Base-by-base conservation (phyloP, 2,329 filamentous ascomycete genomes). In the Colletotrichum costaricense region DNA sequence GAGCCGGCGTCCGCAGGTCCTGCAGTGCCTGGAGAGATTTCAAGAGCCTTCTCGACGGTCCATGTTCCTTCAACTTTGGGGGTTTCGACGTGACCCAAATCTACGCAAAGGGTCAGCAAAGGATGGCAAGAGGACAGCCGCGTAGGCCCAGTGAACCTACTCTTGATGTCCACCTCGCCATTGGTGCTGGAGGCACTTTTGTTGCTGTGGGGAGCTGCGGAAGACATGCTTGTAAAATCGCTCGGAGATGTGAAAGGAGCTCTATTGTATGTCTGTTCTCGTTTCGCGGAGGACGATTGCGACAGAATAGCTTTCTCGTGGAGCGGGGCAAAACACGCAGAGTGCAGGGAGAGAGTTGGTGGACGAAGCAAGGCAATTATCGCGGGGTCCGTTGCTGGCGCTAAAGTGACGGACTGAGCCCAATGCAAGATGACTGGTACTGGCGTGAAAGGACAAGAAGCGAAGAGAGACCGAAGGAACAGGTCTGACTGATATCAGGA, bases 1-100 rank as follows among this genome's bases (percentile, higher is more conserved):
- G 95, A 97, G 73, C 86, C 82, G 8, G 93, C 89, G 69, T 90
- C 87, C 76, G 92, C 87, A 28, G 84, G 79, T 2, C 89, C 90
- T 88, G 89, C 22, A 11, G 72, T 65, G 7, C 62, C 63, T 9
- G 66, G 38, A 5, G 63, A 63, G 28, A 58, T 60, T 16, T 75
- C 67, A 22, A 78, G 49, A n/a, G 74, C 77, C 35, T 75, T 76
- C 6, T 75, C 71, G 30, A 78, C 77, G 3, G 76, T 77, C 77
- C 77, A 78, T 30, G 75, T 60, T n/a, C 77, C 77, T 33, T 76
- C 58, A 16, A 77, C 72, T 62, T 75, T 65, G 35, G 77, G 75
- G 1, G 77, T 78, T 5, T 76, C 66, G 28, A 77, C 76, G 26
- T 72, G 63, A n/a, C 77, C 77, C 24, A 78, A 70, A 49, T 78